Evolutionary conservation across 345 rosid species (phyloP).

Genomic region (Moringa oleifera): DNA sequence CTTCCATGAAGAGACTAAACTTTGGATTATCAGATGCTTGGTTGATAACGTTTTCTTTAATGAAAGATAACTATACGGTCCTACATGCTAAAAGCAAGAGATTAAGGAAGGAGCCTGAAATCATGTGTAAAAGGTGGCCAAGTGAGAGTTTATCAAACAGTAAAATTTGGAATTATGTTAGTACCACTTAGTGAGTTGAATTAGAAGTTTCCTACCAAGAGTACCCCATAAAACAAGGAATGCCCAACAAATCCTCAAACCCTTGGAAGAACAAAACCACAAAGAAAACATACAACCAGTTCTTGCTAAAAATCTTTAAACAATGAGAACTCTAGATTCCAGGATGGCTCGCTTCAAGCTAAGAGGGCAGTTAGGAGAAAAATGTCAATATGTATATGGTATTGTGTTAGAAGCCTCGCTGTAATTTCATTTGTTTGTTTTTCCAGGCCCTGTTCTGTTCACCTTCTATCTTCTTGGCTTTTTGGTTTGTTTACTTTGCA

Average conservation of each 20-base stretch:
- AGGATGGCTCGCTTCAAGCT: conserved; percentile 19
- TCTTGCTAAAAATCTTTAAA: conserved; percentile 8
- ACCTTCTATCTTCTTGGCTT: conserved; percentile 26
- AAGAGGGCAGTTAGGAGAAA: conserved; percentile 28
- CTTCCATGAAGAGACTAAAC: no score
- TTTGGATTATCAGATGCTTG: no score
- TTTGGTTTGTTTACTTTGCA: conserved; percentile 16
- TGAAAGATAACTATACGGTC: no score
- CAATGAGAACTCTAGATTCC: conserved; percentile 23
- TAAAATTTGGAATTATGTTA: conserved; percentile 11
- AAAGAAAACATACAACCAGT: conserved; percentile 14
- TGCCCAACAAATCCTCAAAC: conserved; percentile 8
- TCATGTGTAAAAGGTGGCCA: not conserved
- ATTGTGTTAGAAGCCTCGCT: conserved; percentile 9
- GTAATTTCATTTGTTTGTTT: conserved; percentile 32
- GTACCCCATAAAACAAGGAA: conserved; percentile 15
- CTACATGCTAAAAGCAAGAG: not conserved
- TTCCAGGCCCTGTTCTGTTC: conserved; percentile 27
- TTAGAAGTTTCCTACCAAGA: conserved; percentile 20
- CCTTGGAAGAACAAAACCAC: not conserved
- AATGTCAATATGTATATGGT: not conserved
- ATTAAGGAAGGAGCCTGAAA: not conserved
- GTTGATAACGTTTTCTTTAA: no score
- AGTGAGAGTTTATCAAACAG: conserved; percentile 8
- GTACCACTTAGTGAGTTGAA: conserved; percentile 6